Percentiles rank a stretch among this genome's conserved stretches.
Conservation (phyloP, 2,329 filamentous ascomycete genomes). For the Talaromyces sp. region DNA sequence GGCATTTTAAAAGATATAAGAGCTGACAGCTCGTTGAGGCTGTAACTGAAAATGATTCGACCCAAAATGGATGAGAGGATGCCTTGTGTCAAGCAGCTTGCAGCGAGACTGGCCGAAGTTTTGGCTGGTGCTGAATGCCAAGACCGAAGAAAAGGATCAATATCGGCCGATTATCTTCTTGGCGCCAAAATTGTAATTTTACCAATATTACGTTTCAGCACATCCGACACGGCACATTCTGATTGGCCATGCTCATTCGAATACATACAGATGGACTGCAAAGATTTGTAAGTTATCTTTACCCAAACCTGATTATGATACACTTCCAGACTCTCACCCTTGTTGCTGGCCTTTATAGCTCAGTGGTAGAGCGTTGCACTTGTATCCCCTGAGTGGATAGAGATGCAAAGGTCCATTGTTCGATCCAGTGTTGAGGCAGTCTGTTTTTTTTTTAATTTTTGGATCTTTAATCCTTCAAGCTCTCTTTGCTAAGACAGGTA, state of each 20-base stretch:
- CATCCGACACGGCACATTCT: neutral
- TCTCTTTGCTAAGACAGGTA: neutral
- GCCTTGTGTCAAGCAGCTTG: neutral
- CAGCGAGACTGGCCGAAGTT: slow-evolving; percentile 4
- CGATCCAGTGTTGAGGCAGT: neutral
- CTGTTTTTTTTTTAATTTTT: neutral
- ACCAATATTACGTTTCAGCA: neutral
- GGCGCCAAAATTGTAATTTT: neutral
- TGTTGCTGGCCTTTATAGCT: neutral
- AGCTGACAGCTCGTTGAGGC: slow-evolving; percentile 1
- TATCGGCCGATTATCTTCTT: neutral
- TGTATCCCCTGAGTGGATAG: neutral
- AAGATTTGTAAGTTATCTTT: too few species aligned
- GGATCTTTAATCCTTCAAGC: neutral
- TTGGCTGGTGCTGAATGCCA: slow-evolving; percentile 5
- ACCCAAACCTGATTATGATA: too few species aligned
- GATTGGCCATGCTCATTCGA: neutral
- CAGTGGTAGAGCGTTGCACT: slow-evolving; percentile 6
- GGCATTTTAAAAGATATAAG: slow-evolving; percentile 33
- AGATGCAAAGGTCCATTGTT: slow-evolving; percentile 4
- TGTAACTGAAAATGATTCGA: neutral
- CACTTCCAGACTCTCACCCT: too few species aligned
- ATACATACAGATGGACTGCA: too few species aligned
- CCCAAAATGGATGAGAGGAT: neutral
- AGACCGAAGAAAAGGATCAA: slow-evolving; percentile 12